These are phyloP conservation scores for Apiospora saccharicola DNA, from an alignment of 2,329 filamentous ascomycete species.

Conservation along the genomic window DNA sequence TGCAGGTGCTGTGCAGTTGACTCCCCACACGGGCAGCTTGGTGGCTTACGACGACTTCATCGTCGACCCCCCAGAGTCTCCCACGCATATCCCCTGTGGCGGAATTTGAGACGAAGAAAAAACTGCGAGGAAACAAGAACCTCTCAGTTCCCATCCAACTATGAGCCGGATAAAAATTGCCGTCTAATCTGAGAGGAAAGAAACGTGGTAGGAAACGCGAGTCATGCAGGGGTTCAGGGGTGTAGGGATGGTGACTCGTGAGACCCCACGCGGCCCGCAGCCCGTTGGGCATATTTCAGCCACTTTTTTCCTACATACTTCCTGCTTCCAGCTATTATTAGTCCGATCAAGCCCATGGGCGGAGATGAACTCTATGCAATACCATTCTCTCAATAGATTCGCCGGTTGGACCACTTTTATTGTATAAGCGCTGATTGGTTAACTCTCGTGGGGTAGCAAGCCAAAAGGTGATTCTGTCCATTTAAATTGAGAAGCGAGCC, in stretches of 20 bases:
- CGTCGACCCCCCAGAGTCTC: neutral
- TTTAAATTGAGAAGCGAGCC: too few relatives aligned
- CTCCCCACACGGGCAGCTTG: neutral
- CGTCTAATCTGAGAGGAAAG: too few relatives aligned
- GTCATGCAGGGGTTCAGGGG: neutral
- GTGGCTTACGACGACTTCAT: constrained; percentile 20
- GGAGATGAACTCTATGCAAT: neutral
- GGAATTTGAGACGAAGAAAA: neutral
- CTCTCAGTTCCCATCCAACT: neutral
- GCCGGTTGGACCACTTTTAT: too few relatives aligned
- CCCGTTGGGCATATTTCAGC: neutral
- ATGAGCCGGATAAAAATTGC: neutral
- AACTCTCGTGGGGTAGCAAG: too few relatives aligned
- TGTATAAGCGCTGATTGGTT: too few relatives aligned
- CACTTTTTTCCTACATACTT: neutral
- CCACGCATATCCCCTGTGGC: constrained; percentile 6
- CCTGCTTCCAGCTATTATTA: neutral
- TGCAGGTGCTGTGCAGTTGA: neutral
- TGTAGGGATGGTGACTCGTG: neutral
- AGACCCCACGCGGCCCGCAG: neutral
- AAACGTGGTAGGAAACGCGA: neutral
- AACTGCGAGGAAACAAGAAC: neutral
- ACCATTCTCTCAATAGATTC: too few relatives aligned
- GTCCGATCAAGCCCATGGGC: neutral
- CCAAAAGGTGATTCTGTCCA: too few relatives aligned